phyloP scores from a whole-genome alignment of 768 basidiomycete species.

The Favolaschia claudopus region DNA sequence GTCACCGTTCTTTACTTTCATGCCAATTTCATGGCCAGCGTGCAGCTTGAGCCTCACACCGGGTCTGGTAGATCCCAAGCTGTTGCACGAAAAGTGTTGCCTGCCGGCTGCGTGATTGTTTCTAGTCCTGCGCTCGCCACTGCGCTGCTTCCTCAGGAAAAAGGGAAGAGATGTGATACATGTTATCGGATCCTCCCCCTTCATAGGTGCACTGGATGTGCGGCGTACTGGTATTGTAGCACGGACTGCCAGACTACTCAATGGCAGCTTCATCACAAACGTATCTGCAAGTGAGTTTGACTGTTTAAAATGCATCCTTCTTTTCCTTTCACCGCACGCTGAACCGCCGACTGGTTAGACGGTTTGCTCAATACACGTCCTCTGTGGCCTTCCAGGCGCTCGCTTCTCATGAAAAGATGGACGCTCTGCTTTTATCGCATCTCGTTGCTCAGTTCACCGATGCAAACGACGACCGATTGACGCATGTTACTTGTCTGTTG shows the following conservation, averaged over 20 bases:
- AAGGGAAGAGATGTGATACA: conserved; percentile 71
- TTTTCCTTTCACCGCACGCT: neutral
- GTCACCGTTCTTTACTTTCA: too few relatives aligned
- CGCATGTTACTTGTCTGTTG: conserved; percentile 52
- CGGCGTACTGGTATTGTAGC: conserved; percentile 78
- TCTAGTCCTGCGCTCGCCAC: conserved; percentile 52
- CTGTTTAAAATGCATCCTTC: neutral
- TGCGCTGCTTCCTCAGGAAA: conserved; percentile 61
- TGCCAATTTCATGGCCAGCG: conserved; percentile 2
- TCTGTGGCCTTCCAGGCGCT: conserved; percentile 58
- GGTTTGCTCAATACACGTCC: conserved; percentile 52
- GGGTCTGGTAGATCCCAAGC: conserved; percentile 58
- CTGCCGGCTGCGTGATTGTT: conserved; percentile 59
- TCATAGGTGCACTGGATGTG: conserved; percentile 70
- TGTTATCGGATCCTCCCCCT: conserved; percentile 59
- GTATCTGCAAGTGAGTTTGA: conserved; percentile 65
- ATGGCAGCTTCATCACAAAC: conserved; percentile 72
- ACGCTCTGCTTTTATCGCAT: conserved; percentile 71
- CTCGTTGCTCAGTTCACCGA: conserved; percentile 52
- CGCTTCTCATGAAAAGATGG: conserved; percentile 60
- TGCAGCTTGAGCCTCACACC: conserved; percentile 52
- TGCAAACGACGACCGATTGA: conserved; percentile 35
- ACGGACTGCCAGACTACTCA: conserved; percentile 68
- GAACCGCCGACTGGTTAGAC: conserved; percentile 5
- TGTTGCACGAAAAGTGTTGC: conserved; percentile 46